Percentiles rank a stretch among this genome's conserved stretches.
phyloP scores from a whole-genome alignment of 345 rosid genomes.

The Lepidium aucheri region DNA sequence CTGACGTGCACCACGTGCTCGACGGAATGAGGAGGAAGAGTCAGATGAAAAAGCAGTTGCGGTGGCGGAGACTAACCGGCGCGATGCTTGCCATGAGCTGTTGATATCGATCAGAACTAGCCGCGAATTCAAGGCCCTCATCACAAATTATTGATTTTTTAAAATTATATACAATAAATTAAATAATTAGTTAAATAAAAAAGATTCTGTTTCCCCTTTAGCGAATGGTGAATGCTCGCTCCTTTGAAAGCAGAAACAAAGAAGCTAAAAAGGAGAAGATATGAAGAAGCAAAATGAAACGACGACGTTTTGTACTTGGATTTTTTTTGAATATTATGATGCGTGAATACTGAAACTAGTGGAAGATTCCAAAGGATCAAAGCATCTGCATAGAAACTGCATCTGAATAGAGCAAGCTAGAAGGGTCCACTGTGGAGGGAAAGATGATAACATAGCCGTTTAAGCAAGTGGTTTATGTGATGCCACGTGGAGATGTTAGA shows the following conservation, averaged over 20 bases:
- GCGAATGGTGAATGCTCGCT: not conserved
- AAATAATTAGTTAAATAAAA: not conserved
- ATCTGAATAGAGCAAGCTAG: conserved; percentile 18
- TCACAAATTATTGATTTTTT: not conserved
- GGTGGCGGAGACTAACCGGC: conserved; percentile 40
- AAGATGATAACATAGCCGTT: conserved; percentile 27
- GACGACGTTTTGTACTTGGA: conserved; percentile 2
- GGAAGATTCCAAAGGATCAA: conserved; percentile 74
- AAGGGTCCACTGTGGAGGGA: conserved; percentile 34
- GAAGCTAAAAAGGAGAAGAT: conserved; percentile 19
- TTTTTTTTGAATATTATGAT: conserved; percentile 3
- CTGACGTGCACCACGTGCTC: conserved; percentile 43
- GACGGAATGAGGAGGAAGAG: conserved; percentile 60
- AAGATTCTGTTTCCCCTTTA: not conserved
- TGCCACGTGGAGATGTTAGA: conserved; percentile 24
- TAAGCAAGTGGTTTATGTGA: not conserved
- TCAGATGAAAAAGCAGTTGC: conserved; percentile 42
- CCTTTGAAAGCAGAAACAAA: not conserved
- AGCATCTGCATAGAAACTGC: conserved; percentile 43
- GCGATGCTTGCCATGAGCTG: conserved; percentile 56
- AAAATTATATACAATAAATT: not conserved
- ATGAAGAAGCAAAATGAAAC: conserved; percentile 4
- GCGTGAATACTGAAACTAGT: conserved; percentile 23
- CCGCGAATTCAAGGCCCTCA: conserved; percentile 56
- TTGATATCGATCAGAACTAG: conserved; percentile 61